Percentiles rank a stretch among this genome's conserved stretches.
Evolutionary conservation across 2,329 filamentous ascomycete species (phyloP).

Genomic region (Blumeria graminis): DNA sequence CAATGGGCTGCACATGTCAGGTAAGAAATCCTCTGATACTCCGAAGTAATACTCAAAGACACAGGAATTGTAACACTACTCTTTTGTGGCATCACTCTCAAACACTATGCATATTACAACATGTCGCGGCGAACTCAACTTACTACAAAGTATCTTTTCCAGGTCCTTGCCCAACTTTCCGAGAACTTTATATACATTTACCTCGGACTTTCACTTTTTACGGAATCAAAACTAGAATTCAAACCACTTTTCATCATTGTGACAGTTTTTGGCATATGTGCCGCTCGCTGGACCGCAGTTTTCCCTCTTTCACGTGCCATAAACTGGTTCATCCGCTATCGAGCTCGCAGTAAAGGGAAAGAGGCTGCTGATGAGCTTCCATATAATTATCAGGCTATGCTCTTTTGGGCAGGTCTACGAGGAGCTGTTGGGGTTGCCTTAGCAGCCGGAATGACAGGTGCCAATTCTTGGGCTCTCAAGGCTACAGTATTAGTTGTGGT

Average conservation of each 20-base stretch:
- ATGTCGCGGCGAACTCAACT: constrained; percentile 96
- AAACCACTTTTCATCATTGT: constrained; percentile 91
- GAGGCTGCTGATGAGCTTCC: constrained; percentile 73
- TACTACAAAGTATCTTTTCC: constrained; percentile 93
- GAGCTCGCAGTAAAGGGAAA: constrained; percentile 49
- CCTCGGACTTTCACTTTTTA: constrained; percentile 81
- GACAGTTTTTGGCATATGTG: constrained; percentile 74
- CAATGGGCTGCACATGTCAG: constrained; percentile 85
- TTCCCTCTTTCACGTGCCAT: constrained; percentile 78
- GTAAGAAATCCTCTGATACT: constrained; percentile 26
- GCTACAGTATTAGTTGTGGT: constrained; percentile 96
- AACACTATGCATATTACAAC: constrained; percentile 99
- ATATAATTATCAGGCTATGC: constrained; percentile 93
- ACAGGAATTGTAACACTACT: constrained; percentile 66
- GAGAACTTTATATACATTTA: constrained; percentile 99
- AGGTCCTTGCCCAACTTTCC: constrained; percentile 77
- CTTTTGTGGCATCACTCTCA: constrained; percentile 94
- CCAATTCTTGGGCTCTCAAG: constrained; percentile 59
- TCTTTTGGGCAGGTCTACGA: constrained; percentile 95
- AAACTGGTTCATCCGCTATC: constrained; percentile 80
- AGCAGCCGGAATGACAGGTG: constrained; percentile 64
- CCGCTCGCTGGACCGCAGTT: constrained; percentile 77
- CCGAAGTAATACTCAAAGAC: constrained; percentile 2
- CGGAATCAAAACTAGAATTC: constrained; percentile 66
- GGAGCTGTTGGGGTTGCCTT: constrained; percentile 90